Conservation (phyloP, 2,329 filamentous ascomycete genomes). For the Trichoderma brevicompactum region DNA sequence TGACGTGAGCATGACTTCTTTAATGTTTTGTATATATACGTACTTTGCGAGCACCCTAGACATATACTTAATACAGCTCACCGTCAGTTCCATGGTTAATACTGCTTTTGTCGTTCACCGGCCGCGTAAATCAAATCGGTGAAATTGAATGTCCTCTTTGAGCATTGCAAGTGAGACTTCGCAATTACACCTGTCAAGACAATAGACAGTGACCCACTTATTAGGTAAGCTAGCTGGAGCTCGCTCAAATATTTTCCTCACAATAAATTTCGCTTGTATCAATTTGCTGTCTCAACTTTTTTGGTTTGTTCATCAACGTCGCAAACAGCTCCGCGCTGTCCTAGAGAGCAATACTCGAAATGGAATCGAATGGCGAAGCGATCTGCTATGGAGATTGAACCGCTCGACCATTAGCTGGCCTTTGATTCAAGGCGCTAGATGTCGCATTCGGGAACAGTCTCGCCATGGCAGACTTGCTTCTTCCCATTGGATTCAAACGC, state of each 20-base stretch:
- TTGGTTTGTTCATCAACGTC: neutral
- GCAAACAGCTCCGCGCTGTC: neutral
- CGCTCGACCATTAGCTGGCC: neutral
- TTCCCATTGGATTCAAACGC: neutral
- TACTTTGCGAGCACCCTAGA: conserved; percentile 37
- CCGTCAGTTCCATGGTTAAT: conserved; percentile 35
- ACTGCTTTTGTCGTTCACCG: neutral
- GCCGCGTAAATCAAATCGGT: no score
- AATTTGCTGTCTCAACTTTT: neutral
- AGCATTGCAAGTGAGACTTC: no score
- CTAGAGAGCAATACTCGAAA: neutral
- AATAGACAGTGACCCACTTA: neutral
- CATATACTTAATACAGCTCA: conserved; percentile 42
- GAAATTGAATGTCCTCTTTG: no score
- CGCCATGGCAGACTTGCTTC: neutral
- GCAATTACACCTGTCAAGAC: no score
- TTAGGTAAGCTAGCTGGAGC: conserved; percentile 17
- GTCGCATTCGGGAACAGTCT: neutral
- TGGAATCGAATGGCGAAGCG: neutral
- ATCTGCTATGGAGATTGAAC: neutral
- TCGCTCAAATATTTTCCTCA: neutral
- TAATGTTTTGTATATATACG: conserved; percentile 29
- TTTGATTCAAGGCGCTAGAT: conserved; percentile 1
- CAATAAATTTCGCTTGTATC: conserved; percentile 9
- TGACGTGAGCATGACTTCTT: conserved; percentile 28